Evolutionary conservation across 805 yeast species (phyloP).

Genomic region (Barnettozyma pratensis): DNA sequence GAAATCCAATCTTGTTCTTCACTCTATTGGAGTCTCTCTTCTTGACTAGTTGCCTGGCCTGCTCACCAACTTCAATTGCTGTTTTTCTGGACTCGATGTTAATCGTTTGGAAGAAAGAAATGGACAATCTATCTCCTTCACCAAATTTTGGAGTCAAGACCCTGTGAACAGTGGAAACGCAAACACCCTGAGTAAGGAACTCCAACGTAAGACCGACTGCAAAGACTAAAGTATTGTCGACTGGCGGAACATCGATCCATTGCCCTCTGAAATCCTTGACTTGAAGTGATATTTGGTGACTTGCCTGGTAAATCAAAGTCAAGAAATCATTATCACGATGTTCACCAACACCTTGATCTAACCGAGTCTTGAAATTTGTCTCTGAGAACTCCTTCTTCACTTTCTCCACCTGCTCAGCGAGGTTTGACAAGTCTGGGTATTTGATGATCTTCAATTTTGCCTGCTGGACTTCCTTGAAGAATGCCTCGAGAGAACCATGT

Average conservation of each 20-base stretch:
- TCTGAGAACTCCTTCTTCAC: slow-evolving; percentile 40
- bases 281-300: slow-evolving; percentile 39
- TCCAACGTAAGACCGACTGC: slow-evolving; percentile 47
- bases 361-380: slow-evolving; percentile 35
- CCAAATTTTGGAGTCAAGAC: slow-evolving; percentile 28
- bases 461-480: slow-evolving; percentile 39
- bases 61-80: slow-evolving; percentile 13
- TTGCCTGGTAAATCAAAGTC: slow-evolving; percentile 56
- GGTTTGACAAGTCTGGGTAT: slow-evolving; percentile 26
- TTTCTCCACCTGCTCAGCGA: slow-evolving; percentile 18
- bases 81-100: slow-evolving; percentile 26
- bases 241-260: slow-evolving; percentile 42
- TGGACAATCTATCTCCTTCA: slow-evolving; percentile 33
- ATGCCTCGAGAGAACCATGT: slow-evolving; percentile 38
- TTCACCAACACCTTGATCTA: slow-evolving; percentile 35
- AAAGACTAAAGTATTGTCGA: slow-evolving; percentile 37
- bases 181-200: slow-evolving; percentile 42
- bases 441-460: slow-evolving; percentile 38
- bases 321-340: slow-evolving; percentile 63
- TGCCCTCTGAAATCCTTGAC: slow-evolving; percentile 43
- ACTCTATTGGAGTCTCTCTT: slow-evolving; percentile 16
- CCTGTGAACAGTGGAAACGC: slow-evolving; percentile 46
- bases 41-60: slow-evolving; percentile 13
- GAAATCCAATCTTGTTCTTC: slow-evolving; percentile 23
- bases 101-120: slow-evolving; percentile 46